These are phyloP conservation scores for Calonectria pauciramosa DNA, from an alignment of 2,329 filamentous ascomycete species.

Conservation along the genomic window DNA sequence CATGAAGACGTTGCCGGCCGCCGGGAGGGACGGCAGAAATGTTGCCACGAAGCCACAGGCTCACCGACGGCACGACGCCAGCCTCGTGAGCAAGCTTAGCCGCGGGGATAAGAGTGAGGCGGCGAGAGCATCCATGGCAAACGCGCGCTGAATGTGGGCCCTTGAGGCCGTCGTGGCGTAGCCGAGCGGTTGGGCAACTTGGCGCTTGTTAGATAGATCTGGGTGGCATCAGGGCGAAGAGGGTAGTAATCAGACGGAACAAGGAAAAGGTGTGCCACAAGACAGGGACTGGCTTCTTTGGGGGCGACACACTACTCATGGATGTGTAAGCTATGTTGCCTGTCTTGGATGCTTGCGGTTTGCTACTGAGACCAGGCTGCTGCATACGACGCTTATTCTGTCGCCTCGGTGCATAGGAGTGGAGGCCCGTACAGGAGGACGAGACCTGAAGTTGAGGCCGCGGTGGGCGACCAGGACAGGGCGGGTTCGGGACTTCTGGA, in stretches of 20 bases:
- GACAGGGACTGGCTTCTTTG: constrained; percentile 36
- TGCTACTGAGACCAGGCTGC: constrained; percentile 40
- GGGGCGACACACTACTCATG: constrained; percentile 28
- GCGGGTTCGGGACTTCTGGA: constrained; percentile 23
- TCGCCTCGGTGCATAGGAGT: constrained; percentile 17
- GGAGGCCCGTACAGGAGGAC: constrained; percentile 8
- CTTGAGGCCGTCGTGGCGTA: constrained; percentile 31
- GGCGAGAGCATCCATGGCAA: constrained; percentile 30
- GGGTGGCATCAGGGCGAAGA: constrained; percentile 26
- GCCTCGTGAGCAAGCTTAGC: constrained; percentile 15
- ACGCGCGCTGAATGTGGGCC: constrained; percentile 29
- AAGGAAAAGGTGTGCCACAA: constrained; percentile 22
- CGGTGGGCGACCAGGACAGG: constrained; percentile 12
- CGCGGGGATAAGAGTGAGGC: constrained; percentile 31
- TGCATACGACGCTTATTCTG: constrained; percentile 23
- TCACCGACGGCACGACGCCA: constrained; percentile 19
- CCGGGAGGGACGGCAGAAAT: constrained; percentile 21
- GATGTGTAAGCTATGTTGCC: constrained; percentile 36
- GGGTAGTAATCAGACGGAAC: constrained; percentile 20
- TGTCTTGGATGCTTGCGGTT: constrained; percentile 25
- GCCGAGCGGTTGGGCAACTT: constrained; percentile 38
- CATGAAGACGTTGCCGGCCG: constrained; percentile 19
- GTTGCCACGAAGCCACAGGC: constrained; percentile 21
- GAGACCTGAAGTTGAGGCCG: constrained; percentile 16
- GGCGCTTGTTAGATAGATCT: constrained; percentile 41